Evolutionary conservation across 2,329 filamentous ascomycete genomes (phyloP).

Genomic region (Monilinia vaccinii-corymbosi): DNA sequence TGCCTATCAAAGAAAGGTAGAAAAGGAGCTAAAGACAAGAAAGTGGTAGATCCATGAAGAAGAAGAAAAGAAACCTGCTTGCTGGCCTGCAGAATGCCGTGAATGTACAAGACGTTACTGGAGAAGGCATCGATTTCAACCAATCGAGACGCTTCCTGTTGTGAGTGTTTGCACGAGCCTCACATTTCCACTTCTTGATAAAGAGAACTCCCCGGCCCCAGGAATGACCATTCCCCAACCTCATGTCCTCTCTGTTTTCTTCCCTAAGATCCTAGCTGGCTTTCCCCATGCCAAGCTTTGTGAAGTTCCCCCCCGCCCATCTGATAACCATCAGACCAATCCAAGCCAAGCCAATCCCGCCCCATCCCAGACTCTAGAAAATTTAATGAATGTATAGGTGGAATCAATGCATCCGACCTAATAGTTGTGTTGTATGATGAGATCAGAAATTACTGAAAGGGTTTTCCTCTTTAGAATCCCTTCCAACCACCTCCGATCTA

Average conservation of each 20-base stretch:
- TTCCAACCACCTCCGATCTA: slow-evolving; percentile 32
- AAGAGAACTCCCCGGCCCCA: neutral
- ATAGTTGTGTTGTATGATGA: neutral
- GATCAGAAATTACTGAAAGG: slow-evolving; percentile 51
- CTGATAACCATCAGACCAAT: neutral
- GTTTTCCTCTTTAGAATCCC: slow-evolving; percentile 40
- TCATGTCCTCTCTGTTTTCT: neutral
- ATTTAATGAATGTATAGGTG: slow-evolving; percentile 6
- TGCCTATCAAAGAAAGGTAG: neutral
- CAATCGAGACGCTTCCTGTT: neutral
- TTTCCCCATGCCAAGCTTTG: neutral
- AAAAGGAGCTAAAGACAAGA: neutral
- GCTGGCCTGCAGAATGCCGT: neutral
- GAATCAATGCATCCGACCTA: neutral
- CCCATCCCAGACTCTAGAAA: slow-evolving; percentile 7
- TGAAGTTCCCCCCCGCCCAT: neutral
- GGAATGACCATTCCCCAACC: neutral
- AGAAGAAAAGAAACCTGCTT: neutral
- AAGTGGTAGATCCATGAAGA: neutral
- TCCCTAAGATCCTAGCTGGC: neutral
- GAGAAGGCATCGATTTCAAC: neutral
- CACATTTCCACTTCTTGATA: neutral
- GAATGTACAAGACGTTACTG: neutral
- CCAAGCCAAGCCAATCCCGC: neutral
- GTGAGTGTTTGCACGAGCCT: neutral